Percentiles rank a stretch among this genome's conserved stretches.
Evolutionary conservation across 148 eudicot species (phyloP).

Genomic region (Polygonum aviculare): DNA sequence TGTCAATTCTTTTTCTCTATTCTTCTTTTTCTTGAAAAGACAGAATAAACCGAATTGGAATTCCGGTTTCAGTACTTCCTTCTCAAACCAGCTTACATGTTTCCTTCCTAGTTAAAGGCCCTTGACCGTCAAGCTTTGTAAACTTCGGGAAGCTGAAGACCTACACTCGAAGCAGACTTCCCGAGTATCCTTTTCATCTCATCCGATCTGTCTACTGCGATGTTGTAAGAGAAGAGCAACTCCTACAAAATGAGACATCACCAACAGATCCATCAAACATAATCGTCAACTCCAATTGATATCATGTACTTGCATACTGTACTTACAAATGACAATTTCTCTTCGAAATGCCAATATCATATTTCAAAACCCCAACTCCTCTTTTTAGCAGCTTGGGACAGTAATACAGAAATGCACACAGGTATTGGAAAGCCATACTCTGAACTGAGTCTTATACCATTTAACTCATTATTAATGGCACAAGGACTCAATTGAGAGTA

Average conservation of each 20-base stretch:
- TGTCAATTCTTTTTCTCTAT: not conserved
- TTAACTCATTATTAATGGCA: no score
- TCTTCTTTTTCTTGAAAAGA: not conserved
- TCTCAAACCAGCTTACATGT: not conserved
- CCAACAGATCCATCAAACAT: not conserved
- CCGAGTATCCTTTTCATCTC: slow-evolving; percentile 75
- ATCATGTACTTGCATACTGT: no score
- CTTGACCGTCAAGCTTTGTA: slow-evolving; percentile 42
- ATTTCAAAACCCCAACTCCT: not conserved
- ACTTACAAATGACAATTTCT: no score
- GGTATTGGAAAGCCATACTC: no score
- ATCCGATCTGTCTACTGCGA: slow-evolving; percentile 84
- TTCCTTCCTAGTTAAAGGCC: not conserved
- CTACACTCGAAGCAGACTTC: slow-evolving; percentile 92
- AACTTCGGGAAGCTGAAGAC: slow-evolving; percentile 86
- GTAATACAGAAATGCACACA: no score
- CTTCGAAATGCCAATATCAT: no score
- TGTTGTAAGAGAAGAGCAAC: slow-evolving; percentile 78
- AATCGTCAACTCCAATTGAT: not conserved
- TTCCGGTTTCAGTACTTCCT: not conserved
- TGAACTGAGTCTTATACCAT: no score
- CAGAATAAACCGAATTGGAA: not conserved
- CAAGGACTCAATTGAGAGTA: not conserved
- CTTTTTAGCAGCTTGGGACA: not conserved
- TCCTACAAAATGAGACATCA: slow-evolving; percentile 36